A percentile compares a stretch with the other conserved stretches of the same genome.
Conservation (phyloP, 2,329 filamentous ascomycete genomes). For the Arthrobotrys iridis region DNA sequence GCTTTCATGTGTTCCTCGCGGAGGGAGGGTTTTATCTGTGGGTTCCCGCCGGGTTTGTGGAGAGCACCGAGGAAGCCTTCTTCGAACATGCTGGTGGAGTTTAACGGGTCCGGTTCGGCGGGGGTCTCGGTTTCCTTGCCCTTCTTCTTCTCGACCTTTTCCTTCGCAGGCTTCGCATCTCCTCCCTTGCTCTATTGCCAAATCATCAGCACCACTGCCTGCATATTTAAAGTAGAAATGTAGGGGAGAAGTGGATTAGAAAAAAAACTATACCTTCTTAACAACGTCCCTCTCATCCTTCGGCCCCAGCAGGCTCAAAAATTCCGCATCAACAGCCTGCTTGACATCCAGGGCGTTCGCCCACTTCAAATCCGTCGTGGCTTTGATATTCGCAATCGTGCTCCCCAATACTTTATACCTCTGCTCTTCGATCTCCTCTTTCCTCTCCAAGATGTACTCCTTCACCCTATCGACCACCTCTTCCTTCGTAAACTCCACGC, state of each 20-base stretch:
- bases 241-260: no score
- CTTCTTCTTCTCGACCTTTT: slow-evolving; percentile 65
- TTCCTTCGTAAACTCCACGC: slow-evolving; percentile 54
- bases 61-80: slow-evolving; percentile 78
- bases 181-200: slow-evolving; percentile 1
- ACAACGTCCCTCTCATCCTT: slow-evolving; percentile 58
- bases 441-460: slow-evolving; percentile 55
- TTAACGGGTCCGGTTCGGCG: slow-evolving; percentile 58
- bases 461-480: slow-evolving; percentile 51
- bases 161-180: slow-evolving; percentile 58
- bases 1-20: slow-evolving; percentile 56
- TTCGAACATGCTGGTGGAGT: slow-evolving; percentile 73
- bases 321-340: slow-evolving; percentile 56
- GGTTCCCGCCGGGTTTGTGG: slow-evolving; percentile 71
- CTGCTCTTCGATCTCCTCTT: slow-evolving; percentile 55
- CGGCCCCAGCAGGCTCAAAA: slow-evolving; percentile 56
- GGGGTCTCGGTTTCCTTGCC: slow-evolving; percentile 61
- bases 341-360: slow-evolving; percentile 57
- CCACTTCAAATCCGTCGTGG: slow-evolving; percentile 56
- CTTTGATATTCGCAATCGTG: slow-evolving; percentile 57
- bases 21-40: slow-evolving; percentile 60
- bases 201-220: background rate
- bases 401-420: slow-evolving; percentile 56
- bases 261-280: slow-evolving; percentile 54
- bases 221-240: no score